Conservation (phyloP, 2,329 filamentous ascomycete genomes). For the Trichoderma lentiforme region DNA sequence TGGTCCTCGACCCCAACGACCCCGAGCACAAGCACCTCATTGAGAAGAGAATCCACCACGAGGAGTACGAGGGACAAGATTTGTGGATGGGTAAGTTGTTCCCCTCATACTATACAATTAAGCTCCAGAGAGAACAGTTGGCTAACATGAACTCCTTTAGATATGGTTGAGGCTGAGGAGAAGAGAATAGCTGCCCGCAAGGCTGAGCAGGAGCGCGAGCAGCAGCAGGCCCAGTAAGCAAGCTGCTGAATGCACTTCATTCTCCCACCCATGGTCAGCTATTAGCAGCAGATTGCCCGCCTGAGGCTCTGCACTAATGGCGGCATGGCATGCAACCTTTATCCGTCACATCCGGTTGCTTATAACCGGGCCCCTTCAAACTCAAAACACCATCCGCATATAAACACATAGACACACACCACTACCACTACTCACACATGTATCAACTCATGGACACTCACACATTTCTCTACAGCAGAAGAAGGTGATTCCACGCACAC, state of each 20-base stretch:
- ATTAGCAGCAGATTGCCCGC: not conserved
- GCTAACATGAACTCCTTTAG: constrained; percentile 38
- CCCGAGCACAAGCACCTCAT: constrained; percentile 78
- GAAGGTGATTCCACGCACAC: not conserved
- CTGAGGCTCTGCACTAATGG: not conserved
- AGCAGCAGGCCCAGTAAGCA: constrained; percentile 16
- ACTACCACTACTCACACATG: not conserved
- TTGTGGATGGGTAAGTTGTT: constrained; percentile 74
- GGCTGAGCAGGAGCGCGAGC: constrained; percentile 22
- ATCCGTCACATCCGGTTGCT: constrained; percentile 6
- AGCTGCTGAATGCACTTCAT: constrained; percentile 10
- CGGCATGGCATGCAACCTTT: constrained; percentile 1
- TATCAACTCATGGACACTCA: constrained; percentile 1
- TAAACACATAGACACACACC: not conserved
- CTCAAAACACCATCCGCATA: not conserved
- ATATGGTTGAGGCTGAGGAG: constrained; percentile 83
- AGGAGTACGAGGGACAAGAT: constrained; percentile 84
- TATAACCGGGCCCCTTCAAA: not conserved
- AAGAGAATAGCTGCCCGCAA: constrained; percentile 48
- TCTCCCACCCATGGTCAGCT: constrained; percentile 5
- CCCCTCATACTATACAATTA: not conserved
- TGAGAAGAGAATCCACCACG: constrained; percentile 84
- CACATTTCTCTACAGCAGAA: not conserved
- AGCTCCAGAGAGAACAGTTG: not conserved
- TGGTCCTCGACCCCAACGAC: constrained; percentile 75